Base-by-base conservation (phyloP, 768 basidiomycete species). In the Boletus vermiculosoides region DNA sequence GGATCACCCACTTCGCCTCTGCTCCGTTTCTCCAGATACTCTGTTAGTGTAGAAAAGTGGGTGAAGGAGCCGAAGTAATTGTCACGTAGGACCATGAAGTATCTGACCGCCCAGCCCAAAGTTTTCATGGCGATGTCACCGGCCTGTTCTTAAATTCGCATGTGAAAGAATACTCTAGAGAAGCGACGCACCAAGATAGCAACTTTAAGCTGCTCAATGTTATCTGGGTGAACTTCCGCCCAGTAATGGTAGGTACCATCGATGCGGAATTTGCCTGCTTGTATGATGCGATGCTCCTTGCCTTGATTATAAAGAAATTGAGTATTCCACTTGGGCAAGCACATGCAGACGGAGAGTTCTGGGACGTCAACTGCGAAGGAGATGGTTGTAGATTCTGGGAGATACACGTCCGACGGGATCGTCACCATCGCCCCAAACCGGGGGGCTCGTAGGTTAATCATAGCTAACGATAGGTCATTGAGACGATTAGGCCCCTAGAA, bases 31-130 rank as follows among this genome's bases (percentile, higher is more conserved):
- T 87, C 82, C 45, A 93, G 75, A 68, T 93, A 96, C 74, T 98
- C 96, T 22, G 80, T 82, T 41, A 93, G 77, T 0, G 92, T 97
- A 3, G 87, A 86, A 64, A 95, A 98, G 62, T 96, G 90, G 2
- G 94, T 97, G 72, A 97, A 98, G 5, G 84, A 80, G 12, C 96
- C 96, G 49, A 98, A 85, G 72, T 98, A 98, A 72, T 98, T 98
- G 66, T 96, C 93, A 45, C 89, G 85, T 56, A 97, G 66, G 40
- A 88, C 84, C 85, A 98, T 90, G 61, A 96, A 80, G 66, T 93
- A 87, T 37, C 94, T 85, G 57, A 95, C 82, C 2, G 86, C 85
- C 95, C 95, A 97, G 23, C 94, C 95, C 51, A 93, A 74, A 2
- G 79, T 76, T 68, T 88, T 90, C 74, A 87, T 88, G 10, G 82